These are phyloP conservation scores for Candida boleticola DNA, from an alignment of 805 yeast species.

Conservation along the genomic window DNA sequence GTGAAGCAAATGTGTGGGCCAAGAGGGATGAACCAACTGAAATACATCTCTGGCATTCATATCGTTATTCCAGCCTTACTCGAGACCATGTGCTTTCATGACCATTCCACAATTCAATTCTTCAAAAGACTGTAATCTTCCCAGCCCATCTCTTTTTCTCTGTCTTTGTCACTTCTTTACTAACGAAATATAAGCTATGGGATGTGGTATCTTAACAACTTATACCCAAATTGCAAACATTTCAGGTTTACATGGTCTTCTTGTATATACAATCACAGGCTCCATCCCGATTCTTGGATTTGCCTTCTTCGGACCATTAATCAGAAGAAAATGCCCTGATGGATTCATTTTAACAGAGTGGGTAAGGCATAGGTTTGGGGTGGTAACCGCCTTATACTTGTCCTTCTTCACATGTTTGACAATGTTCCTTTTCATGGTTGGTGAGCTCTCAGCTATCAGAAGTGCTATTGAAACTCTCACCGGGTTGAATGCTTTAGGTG, in stretches of 20 bases:
- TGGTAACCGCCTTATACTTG: slow-evolving; percentile 66
- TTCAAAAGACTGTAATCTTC: no score
- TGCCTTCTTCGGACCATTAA: slow-evolving; percentile 77
- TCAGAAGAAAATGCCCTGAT: slow-evolving; percentile 76
- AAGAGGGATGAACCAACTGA: no score
- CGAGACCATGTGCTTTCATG: no score
- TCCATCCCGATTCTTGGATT: slow-evolving; percentile 84
- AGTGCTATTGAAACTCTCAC: slow-evolving; percentile 76
- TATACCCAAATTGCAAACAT: slow-evolving; percentile 84
- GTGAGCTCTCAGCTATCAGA: slow-evolving; percentile 80
- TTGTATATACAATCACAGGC: slow-evolving; percentile 77
- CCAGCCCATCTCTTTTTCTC: no score
- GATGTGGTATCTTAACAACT: slow-evolving; percentile 83
- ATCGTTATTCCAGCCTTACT: no score
- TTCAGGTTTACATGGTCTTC: slow-evolving; percentile 82
- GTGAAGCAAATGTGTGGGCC: no score
- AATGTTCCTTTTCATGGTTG: slow-evolving; percentile 80
- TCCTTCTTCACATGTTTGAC: slow-evolving; percentile 83
- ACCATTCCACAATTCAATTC: no score
- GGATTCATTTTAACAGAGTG: slow-evolving; percentile 93
- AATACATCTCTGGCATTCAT: no score
- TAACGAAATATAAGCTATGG: no score
- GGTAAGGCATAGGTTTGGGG: slow-evolving; percentile 84
- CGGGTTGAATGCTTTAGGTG: slow-evolving; percentile 74
- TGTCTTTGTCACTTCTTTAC: no score